A percentile compares a stretch with the other conserved stretches of the same genome.
These are phyloP conservation scores for Parastagonospora nodorum DNA, from an alignment of 2,329 filamentous ascomycete species.

Conservation along the genomic window DNA sequence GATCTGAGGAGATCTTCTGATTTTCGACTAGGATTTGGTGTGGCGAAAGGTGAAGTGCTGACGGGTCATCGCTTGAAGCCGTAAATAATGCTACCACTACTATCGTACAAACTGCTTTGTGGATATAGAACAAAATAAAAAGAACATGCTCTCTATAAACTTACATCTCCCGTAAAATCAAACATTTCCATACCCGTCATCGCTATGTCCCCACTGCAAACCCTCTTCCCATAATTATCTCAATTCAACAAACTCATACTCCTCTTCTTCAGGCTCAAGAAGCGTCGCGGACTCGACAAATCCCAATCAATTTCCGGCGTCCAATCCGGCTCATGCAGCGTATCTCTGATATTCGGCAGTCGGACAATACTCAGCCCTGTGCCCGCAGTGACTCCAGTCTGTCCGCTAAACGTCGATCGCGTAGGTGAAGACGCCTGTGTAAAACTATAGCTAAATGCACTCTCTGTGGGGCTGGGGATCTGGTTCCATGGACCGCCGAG, in stretches of 20 bases:
- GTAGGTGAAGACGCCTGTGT: constrained; percentile 1
- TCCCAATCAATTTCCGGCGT: constrained; percentile 27
- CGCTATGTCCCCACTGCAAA: no score
- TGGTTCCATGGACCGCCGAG: constrained; percentile 26
- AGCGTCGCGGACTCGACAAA: constrained; percentile 19
- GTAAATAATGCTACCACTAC: no score
- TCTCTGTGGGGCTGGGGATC: constrained; percentile 9
- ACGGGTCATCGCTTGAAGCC: no score
- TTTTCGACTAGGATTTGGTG: no score
- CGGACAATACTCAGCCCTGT: constrained; percentile 11
- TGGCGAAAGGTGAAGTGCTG: no score
- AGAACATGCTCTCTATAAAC: no score
- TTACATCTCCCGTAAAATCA: no score
- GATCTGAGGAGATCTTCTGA: no score
- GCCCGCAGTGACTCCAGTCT: constrained; percentile 1
- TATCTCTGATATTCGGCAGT: constrained; percentile 25
- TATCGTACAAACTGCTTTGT: no score
- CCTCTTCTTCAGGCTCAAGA: constrained; percentile 24
- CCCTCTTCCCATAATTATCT: neutral
- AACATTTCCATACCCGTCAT: no score
- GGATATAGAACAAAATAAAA: no score
- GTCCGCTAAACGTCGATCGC: constrained; percentile 6
- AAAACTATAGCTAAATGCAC: constrained; percentile 3
- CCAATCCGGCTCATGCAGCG: constrained; percentile 16
- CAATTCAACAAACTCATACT: constrained; percentile 8